Conservation (phyloP, 768 basidiomycete species). For the Rhizopogon vulgaris region DNA sequence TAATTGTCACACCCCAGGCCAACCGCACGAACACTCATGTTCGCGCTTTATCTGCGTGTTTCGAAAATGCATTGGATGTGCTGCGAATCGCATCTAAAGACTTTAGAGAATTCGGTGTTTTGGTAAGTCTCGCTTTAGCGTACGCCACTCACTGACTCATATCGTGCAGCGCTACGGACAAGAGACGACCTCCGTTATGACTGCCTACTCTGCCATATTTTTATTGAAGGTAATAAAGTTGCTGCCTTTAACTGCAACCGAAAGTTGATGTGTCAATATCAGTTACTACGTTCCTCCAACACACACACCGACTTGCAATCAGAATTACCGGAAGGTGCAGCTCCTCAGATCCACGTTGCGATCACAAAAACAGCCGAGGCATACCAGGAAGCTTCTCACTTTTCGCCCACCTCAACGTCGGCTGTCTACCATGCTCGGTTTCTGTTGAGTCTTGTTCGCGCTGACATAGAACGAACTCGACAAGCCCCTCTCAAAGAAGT, state of each 20-base stretch:
- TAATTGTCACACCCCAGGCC: conserved; percentile 31
- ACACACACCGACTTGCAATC: conserved; percentile 50
- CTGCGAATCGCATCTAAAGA: conserved; percentile 69
- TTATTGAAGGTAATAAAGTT: conserved; percentile 55
- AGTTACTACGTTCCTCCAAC: conserved; percentile 68
- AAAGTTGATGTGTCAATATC: conserved; percentile 4
- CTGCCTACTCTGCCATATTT: conserved; percentile 79
- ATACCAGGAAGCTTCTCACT: conserved; percentile 64
- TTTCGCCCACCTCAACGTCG: conserved; percentile 54
- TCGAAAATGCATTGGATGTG: conserved; percentile 65
- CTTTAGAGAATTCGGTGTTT: conserved; percentile 66
- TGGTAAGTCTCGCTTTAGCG: conserved; percentile 39
- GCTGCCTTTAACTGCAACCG: neutral
- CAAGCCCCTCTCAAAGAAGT: conserved; percentile 34
- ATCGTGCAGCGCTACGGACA: conserved; percentile 67
- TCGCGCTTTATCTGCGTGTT: conserved; percentile 67
- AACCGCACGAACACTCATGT: conserved; percentile 55
- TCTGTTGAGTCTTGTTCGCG: conserved; percentile 59
- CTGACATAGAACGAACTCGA: conserved; percentile 54
- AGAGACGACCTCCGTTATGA: conserved; percentile 82
- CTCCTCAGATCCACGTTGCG: conserved; percentile 56
- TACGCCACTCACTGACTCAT: conserved; percentile 3
- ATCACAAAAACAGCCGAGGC: conserved; percentile 73
- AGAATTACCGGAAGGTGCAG: conserved; percentile 55
- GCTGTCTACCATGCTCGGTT: conserved; percentile 80